Evolutionary conservation across 2,329 filamentous ascomycete genomes (phyloP).

Genomic region (Pyrenochaeta sp.): DNA sequence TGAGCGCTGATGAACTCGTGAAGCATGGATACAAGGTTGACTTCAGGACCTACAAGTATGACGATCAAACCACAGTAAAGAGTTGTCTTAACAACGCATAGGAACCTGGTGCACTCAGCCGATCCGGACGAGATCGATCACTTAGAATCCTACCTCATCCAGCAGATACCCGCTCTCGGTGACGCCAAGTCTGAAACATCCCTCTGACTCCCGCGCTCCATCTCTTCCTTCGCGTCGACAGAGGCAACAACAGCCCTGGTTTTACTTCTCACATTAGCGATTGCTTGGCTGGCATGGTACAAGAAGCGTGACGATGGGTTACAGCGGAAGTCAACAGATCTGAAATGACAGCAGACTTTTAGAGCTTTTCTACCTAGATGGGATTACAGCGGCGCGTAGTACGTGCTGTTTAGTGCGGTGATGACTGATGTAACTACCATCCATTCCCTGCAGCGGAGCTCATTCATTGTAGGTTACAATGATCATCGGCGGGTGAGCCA

Average conservation of each 20-base stretch:
- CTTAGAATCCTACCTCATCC: conserved; percentile 71
- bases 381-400: not conserved
- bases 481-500: not conserved
- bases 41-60: conserved; percentile 78
- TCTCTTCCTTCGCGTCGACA: conserved; percentile 6
- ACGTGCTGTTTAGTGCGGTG: not conserved
- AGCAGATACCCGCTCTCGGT: conserved; percentile 60
- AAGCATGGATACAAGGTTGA: conserved; percentile 76
- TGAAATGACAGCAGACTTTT: not conserved
- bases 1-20: conserved; percentile 72
- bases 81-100: conserved; percentile 45
- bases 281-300: conserved; percentile 40
- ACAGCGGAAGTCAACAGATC: not conserved
- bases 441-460: too few species aligned
- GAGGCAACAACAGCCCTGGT: conserved; percentile 33
- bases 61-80: too few species aligned
- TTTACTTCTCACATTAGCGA: conserved; percentile 30
- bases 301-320: conserved; percentile 20
- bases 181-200: conserved; percentile 38
- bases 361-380: not conserved
- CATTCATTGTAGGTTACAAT: not conserved
- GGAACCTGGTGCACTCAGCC: conserved; percentile 78
- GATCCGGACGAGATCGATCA: conserved; percentile 82
- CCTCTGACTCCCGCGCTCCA: conserved; percentile 40
- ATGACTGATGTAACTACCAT: not conserved